Evolutionary conservation across 129 eudicot species (phyloP).

Genomic region (Escallonia rubra): DNA sequence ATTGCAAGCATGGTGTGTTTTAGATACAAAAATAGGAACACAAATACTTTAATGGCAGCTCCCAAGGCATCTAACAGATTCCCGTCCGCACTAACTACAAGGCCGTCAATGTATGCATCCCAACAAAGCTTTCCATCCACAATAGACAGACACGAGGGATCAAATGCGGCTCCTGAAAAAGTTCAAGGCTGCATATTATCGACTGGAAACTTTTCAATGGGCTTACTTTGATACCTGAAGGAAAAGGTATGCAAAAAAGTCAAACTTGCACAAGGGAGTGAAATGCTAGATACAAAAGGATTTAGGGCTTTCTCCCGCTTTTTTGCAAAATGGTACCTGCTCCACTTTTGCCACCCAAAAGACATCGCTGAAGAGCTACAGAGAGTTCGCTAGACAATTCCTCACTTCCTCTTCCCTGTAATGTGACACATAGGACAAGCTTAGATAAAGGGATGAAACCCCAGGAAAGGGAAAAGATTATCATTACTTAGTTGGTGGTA

Average conservation of each 20-base stretch:
- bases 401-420: constrained; percentile 97
- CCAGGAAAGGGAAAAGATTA: too few relatives aligned
- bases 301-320: not conserved
- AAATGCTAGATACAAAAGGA: not conserved
- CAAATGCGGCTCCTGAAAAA: constrained; percentile 85
- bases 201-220: too few relatives aligned
- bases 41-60: constrained; percentile 89
- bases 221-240: not conserved
- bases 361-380: constrained; percentile 72
- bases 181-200: too few relatives aligned
- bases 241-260: not conserved
- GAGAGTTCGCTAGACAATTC: constrained; percentile 77
- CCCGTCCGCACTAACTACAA: constrained; percentile 90
- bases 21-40: not conserved
- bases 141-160: constrained; percentile 70
- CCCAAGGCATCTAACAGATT: constrained; percentile 93
- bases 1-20: too few relatives aligned
- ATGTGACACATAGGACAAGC: constrained; percentile 4
- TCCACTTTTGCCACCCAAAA: constrained; percentile 92
- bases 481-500: too few relatives aligned
- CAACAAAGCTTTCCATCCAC: constrained; percentile 87
- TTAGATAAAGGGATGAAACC: not conserved
- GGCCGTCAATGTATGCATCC: constrained; percentile 93
- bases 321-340: constrained; percentile 44
- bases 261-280: not conserved